Evolutionary conservation across 2,329 filamentous ascomycete genomes (phyloP), one percentile per base, ranked within the genome.

Genomic region (Coniella lustricola): DNA sequence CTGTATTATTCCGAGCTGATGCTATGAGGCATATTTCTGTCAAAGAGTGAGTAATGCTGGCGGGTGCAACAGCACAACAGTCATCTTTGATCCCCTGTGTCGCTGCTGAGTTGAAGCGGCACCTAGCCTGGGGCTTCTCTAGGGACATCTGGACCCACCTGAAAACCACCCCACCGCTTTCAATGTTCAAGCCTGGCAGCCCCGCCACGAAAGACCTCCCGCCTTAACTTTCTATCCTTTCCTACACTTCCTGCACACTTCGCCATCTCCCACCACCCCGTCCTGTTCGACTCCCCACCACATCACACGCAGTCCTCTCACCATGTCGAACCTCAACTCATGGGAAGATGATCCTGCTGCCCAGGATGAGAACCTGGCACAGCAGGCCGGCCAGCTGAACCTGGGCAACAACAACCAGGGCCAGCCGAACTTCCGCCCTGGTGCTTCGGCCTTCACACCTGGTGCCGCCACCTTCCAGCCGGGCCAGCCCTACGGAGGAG

Each of bases 241-340:
- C 32, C 34, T 42, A 13, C 10, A 3, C 8, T 32, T 14, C 25
- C 33, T 12, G 21, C 39, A 50, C 42, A 55, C 58, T n/a, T 33
- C 39, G 5, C 25, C 25, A 8, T 8, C 35, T 10, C 16, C 33
- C 39, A 33, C 25, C 36, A 20, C 40, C 9, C 40, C 40, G 18
- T 42, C 40, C 17, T 12, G 13, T 33, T 4, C 37, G 36, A 17
- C 25, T 33, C 44, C 43, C 56, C 59, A 38, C 35, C 37, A 18
- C 25, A 54, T 55, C n/a, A n/a, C n/a, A n/a, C n/a, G n/a, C n/a
- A n/a, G n/a, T 46, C 48, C 49, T 35, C 13, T 12, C 63, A 76
- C 48, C 62, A 95, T 95, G 90, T 85, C 90, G 60, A 83, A 90
- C 67, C 86, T 89, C 62, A 90, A 95, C 68, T 95, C 90, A 54